These are phyloP conservation scores for Rosa hybrid DNA, from an alignment of 331 rosid genomes.

Conservation along the genomic window DNA sequence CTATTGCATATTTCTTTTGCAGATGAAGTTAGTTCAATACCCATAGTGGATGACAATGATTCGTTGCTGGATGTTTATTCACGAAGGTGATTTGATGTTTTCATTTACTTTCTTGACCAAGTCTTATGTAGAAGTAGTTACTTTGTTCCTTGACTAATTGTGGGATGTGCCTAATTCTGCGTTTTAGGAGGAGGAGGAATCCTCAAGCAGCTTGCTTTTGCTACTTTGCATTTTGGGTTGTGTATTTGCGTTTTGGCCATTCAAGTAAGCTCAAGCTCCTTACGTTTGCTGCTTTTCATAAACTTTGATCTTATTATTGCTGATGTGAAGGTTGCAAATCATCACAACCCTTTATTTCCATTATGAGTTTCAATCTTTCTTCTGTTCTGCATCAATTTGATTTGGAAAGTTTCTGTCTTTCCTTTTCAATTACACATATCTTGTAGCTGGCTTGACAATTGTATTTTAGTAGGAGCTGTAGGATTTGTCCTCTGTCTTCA, in stretches of 20 bases:
- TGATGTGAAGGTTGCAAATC: neutral
- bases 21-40: conserved; percentile 95
- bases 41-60: conserved; percentile 85
- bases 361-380: conserved; percentile 7
- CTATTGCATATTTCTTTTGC: conserved; percentile 37
- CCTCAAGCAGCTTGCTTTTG: too few species aligned
- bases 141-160: neutral
- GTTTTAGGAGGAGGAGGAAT: too few species aligned
- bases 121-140: neutral
- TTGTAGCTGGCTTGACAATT: too few species aligned
- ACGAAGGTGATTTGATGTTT: conserved; percentile 57
- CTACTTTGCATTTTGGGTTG: too few species aligned
- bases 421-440: neutral
- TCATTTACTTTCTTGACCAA: conserved; percentile 1
- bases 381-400: neutral
- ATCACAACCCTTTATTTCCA: neutral
- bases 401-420: neutral
- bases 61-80: conserved; percentile 91
- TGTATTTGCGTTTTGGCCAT: conserved; percentile 21
- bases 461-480: too few species aligned
- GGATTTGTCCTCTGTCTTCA: too few species aligned
- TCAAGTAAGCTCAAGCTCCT: conserved; percentile 78
- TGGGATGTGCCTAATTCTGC: neutral
- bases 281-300: neutral
- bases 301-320: neutral